These are phyloP conservation scores for Brassica juncea DNA, from an alignment of 345 rosid genomes.

Conservation along the genomic window DNA sequence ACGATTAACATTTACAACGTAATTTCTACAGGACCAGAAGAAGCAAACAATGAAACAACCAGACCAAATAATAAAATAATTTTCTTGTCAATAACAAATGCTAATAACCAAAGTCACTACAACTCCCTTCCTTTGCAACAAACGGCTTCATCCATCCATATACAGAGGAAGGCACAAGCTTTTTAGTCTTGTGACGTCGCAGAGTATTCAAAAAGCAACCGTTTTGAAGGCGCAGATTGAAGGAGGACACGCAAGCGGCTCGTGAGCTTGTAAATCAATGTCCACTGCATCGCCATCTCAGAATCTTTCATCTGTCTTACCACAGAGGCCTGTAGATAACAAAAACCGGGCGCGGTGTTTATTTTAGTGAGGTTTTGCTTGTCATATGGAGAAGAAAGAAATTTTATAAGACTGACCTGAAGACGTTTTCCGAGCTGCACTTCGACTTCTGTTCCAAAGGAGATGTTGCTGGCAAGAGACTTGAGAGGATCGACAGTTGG, in stretches of 20 bases:
- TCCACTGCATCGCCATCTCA: constrained; percentile 98
- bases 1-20: constrained; percentile 23
- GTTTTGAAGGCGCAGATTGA: constrained; percentile 88
- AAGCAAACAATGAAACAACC: constrained; percentile 2
- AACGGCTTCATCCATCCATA: background rate
- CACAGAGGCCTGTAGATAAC: constrained; percentile 65
- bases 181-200: constrained; percentile 84
- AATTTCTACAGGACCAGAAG: constrained; percentile 1
- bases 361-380: background rate
- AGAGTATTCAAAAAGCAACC: constrained; percentile 89
- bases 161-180: background rate
- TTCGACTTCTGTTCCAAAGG: constrained; percentile 94
- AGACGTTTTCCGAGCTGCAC: constrained; percentile 94
- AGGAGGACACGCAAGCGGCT: constrained; percentile 86
- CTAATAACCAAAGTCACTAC: constrained; percentile 13
- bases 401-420: constrained; percentile 53
- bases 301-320: constrained; percentile 97
- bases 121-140: constrained; percentile 1
- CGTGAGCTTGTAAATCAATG: constrained; percentile 85
- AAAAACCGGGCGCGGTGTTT: background rate
- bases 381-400: background rate
- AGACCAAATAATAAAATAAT: constrained; percentile 29
- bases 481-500: constrained; percentile 91
- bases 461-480: constrained; percentile 82
- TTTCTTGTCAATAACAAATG: constrained; percentile 7